phyloP scores from a whole-genome alignment of 164 flowering plant genomes.

The Vitis riparia region DNA sequence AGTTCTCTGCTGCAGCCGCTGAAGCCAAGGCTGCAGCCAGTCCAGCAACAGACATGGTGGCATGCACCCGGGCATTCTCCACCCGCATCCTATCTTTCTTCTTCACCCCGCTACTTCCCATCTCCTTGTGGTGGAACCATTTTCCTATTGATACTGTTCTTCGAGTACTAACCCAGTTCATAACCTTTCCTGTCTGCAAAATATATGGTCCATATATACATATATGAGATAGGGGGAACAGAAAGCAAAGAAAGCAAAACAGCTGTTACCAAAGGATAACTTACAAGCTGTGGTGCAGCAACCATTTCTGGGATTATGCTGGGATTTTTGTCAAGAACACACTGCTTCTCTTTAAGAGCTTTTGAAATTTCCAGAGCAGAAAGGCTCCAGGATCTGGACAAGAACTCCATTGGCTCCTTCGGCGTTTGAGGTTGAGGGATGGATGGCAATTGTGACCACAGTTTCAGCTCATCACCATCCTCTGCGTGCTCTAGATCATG shows the following conservation, averaged over 20 bases:
- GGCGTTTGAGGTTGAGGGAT: conserved; percentile 90
- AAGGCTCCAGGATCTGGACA: conserved; percentile 89
- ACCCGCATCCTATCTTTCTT: conserved; percentile 73
- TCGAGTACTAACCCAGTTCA: conserved; percentile 18
- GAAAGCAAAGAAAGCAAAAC: background rate
- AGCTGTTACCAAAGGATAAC: conserved; percentile 5
- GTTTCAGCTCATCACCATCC: conserved; percentile 36
- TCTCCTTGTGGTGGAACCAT: conserved; percentile 77
- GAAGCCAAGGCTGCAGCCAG: conserved; percentile 87
- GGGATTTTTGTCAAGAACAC: conserved; percentile 22
- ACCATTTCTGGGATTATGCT: conserved; percentile 23
- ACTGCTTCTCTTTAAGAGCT: conserved; percentile 61
- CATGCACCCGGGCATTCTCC: conserved; percentile 71
- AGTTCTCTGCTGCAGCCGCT: conserved; percentile 52
- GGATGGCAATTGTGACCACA: conserved; percentile 25
- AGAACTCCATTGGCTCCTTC: conserved; percentile 88
- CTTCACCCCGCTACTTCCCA: conserved; percentile 27
- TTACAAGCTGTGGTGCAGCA: conserved; percentile 40
- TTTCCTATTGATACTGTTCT: conserved; percentile 53
- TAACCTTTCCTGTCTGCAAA: conserved; percentile 36
- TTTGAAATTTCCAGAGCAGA: conserved; percentile 82
- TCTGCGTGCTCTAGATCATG: conserved; percentile 27
- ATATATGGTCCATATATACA: background rate
- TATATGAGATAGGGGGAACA: background rate
- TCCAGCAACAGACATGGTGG: conserved; percentile 75